phyloP scores from a whole-genome alignment of 2,329 filamentous ascomycete genomes.

The Annulohypoxylon truncatum region DNA sequence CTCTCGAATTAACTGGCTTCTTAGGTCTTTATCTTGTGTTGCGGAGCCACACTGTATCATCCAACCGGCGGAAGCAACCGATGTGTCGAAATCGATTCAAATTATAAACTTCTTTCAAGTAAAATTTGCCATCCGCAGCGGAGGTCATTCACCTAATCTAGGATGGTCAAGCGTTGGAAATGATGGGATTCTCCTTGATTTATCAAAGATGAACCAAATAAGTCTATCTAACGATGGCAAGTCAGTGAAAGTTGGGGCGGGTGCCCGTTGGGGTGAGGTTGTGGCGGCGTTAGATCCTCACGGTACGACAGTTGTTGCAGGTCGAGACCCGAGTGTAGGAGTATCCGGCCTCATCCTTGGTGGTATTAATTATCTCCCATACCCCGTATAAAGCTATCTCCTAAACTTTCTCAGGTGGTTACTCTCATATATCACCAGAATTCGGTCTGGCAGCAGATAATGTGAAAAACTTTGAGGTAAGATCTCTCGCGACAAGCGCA shows the following conservation, averaged over 20 bases:
- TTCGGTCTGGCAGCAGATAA: slow-evolving; percentile 59
- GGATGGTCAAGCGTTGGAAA: slow-evolving; percentile 29
- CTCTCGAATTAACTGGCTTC: too few relatives aligned
- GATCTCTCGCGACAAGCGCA: background rate
- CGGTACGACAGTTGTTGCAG: slow-evolving; percentile 36
- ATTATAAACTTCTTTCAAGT: slow-evolving; percentile 30
- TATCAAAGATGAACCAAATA: slow-evolving; percentile 41
- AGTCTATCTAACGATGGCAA: slow-evolving; percentile 33
- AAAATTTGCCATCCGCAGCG: slow-evolving; percentile 36
- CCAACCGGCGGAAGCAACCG: slow-evolving; percentile 1
- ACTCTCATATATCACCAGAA: slow-evolving; percentile 27
- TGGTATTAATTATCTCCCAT: slow-evolving; percentile 4
- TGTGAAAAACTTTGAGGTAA: slow-evolving; percentile 52
- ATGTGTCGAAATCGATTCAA: slow-evolving; percentile 22
- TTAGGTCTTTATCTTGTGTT: slow-evolving; percentile 33
- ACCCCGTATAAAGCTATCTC: background rate
- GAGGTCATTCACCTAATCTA: slow-evolving; percentile 38
- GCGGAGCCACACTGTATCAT: slow-evolving; percentile 33
- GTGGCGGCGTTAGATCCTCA: slow-evolving; percentile 25
- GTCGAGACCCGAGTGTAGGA: slow-evolving; percentile 39
- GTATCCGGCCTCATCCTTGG: slow-evolving; percentile 50
- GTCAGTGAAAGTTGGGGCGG: slow-evolving; percentile 49
- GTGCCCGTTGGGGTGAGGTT: slow-evolving; percentile 42
- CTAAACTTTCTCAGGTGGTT: slow-evolving; percentile 40
- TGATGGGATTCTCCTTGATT: slow-evolving; percentile 42